Evolutionary conservation across 2,329 filamentous ascomycete species (phyloP).

Genomic region (Periglandula ipomoeae): DNA sequence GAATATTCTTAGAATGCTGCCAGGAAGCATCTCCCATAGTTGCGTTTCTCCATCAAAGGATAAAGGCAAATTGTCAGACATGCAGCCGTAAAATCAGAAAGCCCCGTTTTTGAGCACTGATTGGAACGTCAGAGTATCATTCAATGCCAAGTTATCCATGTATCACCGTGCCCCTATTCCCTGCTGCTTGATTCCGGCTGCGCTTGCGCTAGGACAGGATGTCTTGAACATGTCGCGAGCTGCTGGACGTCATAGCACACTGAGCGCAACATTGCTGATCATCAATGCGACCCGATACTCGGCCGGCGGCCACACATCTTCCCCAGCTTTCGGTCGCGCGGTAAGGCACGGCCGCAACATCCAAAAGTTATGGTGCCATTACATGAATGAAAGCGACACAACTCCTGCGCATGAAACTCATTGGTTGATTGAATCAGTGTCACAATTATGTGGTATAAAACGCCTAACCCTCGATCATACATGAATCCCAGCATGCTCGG

Average conservation of each 20-base stretch:
- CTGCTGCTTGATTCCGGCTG: too few relatives aligned
- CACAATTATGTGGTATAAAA: slow-evolving; percentile 37
- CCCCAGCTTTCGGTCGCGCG: not conserved
- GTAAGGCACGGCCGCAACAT: not conserved
- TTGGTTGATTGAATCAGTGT: not conserved
- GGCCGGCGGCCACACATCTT: not conserved
- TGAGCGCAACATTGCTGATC: not conserved
- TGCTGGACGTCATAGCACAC: not conserved
- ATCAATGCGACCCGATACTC: not conserved
- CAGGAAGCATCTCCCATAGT: too few relatives aligned
- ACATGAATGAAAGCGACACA: not conserved
- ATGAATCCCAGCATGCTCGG: slow-evolving; percentile 15
- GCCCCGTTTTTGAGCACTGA: too few relatives aligned
- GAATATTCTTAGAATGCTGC: too few relatives aligned
- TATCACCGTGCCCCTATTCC: too few relatives aligned
- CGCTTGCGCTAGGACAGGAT: not conserved
- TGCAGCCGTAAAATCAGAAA: too few relatives aligned
- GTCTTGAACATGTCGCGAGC: not conserved
- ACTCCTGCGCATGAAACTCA: too few relatives aligned
- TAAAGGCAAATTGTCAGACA: too few relatives aligned
- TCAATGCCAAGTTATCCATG: too few relatives aligned
- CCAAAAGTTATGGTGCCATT: not conserved
- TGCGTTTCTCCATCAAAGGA: too few relatives aligned
- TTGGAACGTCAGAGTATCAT: too few relatives aligned
- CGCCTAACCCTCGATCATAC: slow-evolving; percentile 38